Evolutionary conservation across 1,139 yeast species (phyloP).

Genomic region (Nematodospora anomalae): DNA sequence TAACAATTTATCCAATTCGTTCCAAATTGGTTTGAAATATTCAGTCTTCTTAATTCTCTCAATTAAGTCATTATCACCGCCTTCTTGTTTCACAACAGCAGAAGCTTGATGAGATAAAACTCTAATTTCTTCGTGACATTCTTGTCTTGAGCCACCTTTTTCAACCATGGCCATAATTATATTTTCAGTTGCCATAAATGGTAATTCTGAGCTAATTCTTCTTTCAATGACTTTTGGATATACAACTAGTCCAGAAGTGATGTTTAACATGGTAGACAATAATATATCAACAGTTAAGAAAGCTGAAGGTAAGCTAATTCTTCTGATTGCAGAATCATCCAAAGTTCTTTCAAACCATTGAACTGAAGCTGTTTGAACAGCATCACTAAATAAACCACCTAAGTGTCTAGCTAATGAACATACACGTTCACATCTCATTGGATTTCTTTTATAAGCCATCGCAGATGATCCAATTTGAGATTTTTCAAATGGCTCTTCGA

Average conservation of each 20-base stretch:
- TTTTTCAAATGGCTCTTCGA: slow-evolving; percentile 98
- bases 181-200: slow-evolving; percentile 99
- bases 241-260: slow-evolving; percentile 92
- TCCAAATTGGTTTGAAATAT: slow-evolving; percentile 90
- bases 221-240: slow-evolving; percentile 98
- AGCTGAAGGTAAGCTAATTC: slow-evolving; percentile 95
- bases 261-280: slow-evolving; percentile 84
- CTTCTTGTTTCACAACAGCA: slow-evolving; percentile 95
- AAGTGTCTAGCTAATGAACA: slow-evolving; percentile 95
- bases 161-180: slow-evolving; percentile 99
- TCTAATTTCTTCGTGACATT: slow-evolving; percentile 96
- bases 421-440: slow-evolving; percentile 99
- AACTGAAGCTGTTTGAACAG: slow-evolving; percentile 94
- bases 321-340: slow-evolving; percentile 97
- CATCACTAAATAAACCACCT: slow-evolving; percentile 88
- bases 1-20: slow-evolving; percentile 72
- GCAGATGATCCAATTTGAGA: slow-evolving; percentile 97
- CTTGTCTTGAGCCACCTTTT: slow-evolving; percentile 97
- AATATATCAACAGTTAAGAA: slow-evolving; percentile 94
- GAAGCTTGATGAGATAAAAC: slow-evolving; percentile 97
- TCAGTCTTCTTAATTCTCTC: slow-evolving; percentile 78
- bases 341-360: slow-evolving; percentile 99
- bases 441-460: slow-evolving; percentile 99
- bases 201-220: slow-evolving; percentile 91
- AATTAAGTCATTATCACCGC: slow-evolving; percentile 96